Evolutionary conservation across 2,329 filamentous ascomycete species (phyloP).

Genomic region (Fragosphaeria purpurea): DNA sequence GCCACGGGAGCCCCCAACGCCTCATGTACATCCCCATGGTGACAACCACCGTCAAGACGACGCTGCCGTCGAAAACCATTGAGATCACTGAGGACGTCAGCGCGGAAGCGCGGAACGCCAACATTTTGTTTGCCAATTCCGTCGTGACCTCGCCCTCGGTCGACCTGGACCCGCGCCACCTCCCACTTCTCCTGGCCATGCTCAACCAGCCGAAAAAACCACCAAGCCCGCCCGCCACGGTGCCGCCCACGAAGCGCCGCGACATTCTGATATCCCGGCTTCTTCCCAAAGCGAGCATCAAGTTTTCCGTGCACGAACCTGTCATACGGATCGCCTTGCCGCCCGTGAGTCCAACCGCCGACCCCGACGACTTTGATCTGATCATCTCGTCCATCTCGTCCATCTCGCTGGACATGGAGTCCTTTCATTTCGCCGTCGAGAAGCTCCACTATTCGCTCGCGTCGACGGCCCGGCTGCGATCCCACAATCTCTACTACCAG

Average conservation of each 20-base stretch:
- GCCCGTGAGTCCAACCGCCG: conserved; percentile 54
- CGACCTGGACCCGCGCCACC: conserved; percentile 83
- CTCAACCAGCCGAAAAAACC: conserved; percentile 29
- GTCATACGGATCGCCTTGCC: conserved; percentile 84
- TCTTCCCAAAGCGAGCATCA: conserved; percentile 86
- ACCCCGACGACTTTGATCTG: conserved; percentile 79
- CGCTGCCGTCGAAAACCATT: conserved; percentile 86
- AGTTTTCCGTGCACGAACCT: conserved; percentile 93
- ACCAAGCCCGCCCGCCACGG: conserved; percentile 18
- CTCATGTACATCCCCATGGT: conserved; percentile 94
- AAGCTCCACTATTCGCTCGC: conserved; percentile 80
- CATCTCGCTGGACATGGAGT: conserved; percentile 84
- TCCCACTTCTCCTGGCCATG: conserved; percentile 74
- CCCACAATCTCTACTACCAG: conserved; percentile 90
- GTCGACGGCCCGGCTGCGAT: conserved; percentile 71
- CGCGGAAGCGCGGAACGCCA: conserved; percentile 78
- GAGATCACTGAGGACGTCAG: conserved; percentile 64
- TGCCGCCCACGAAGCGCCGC: conserved; percentile 37
- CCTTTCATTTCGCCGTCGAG: conserved; percentile 79
- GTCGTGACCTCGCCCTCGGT: conserved; percentile 93
- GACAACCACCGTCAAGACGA: conserved; percentile 89
- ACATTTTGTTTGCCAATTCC: conserved; percentile 91
- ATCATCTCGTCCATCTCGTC: conserved; percentile 94
- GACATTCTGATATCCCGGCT: conserved; percentile 77
- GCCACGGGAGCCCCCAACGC: conserved; percentile 74